phyloP scores from a whole-genome alignment of 768 basidiomycete species.

The Coprinellus micaceus region DNA sequence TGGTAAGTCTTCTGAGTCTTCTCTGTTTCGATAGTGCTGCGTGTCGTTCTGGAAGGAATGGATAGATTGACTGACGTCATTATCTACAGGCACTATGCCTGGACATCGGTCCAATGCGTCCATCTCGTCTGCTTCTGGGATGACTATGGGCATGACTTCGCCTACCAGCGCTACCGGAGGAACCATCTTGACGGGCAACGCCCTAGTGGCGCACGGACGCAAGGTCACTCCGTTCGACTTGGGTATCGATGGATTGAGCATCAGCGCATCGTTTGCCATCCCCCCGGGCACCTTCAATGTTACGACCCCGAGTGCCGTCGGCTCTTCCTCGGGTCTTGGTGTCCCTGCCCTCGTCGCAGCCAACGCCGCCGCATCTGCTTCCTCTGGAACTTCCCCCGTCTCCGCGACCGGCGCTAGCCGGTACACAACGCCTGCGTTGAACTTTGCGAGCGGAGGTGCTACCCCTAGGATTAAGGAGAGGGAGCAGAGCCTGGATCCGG shows the following conservation, averaged over 20 bases:
- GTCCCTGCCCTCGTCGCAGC: background rate
- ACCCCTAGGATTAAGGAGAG: slow-evolving; percentile 20
- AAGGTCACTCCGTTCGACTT: slow-evolving; percentile 1
- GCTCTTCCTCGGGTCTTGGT: background rate
- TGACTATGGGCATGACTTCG: too few species aligned
- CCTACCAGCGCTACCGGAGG: background rate
- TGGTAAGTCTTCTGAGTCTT: background rate
- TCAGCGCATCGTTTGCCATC: slow-evolving; percentile 1
- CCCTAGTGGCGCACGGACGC: background rate
- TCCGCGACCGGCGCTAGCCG: background rate
- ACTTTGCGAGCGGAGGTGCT: background rate
- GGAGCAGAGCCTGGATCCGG: slow-evolving; percentile 34
- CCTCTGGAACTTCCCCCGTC: too few species aligned
- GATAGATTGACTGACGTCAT: background rate
- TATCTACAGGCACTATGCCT: background rate
- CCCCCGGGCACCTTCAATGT: slow-evolving; percentile 1
- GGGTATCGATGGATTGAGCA: slow-evolving; percentile 1
- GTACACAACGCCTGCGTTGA: background rate
- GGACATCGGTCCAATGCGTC: background rate
- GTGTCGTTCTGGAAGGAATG: too few species aligned
- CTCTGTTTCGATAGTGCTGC: too few species aligned
- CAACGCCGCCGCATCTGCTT: background rate
- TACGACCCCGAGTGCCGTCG: slow-evolving; percentile 1
- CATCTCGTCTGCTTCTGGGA: background rate
- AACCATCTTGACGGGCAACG: background rate